Conservation (phyloP, 768 basidiomycete species). For the Boletus sensibilis region DNA sequence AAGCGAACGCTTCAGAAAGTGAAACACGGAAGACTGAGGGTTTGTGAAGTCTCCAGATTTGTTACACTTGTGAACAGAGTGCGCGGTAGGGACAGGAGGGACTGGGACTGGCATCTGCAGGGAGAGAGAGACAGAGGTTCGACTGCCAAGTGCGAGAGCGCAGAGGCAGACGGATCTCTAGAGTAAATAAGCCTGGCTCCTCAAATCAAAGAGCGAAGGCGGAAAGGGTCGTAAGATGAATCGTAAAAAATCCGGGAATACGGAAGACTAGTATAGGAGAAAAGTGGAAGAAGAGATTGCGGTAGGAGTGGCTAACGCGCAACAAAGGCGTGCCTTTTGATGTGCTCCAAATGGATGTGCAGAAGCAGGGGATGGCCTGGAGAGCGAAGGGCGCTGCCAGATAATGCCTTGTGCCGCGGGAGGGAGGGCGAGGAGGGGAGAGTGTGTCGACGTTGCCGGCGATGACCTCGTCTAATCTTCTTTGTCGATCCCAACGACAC, state of each 20-base stretch:
- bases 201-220: constrained; percentile 39
- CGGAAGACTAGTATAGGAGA: constrained; percentile 32
- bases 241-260: constrained; percentile 53
- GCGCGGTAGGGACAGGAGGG: constrained; percentile 57
- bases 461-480: constrained; percentile 32
- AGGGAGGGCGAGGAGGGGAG: background rate
- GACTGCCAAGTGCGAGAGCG: constrained; percentile 45
- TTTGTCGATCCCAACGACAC: constrained; percentile 40
- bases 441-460: constrained; percentile 21
- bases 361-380: constrained; percentile 22
- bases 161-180: constrained; percentile 43
- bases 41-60: constrained; percentile 41
- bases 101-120: constrained; percentile 89
- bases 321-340: constrained; percentile 93
- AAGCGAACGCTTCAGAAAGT: constrained; percentile 54
- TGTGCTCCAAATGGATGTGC: constrained; percentile 35
- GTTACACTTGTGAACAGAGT: constrained; percentile 63
- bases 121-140: constrained; percentile 38
- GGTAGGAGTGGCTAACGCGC: constrained; percentile 71
- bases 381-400: constrained; percentile 14
- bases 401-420: constrained; percentile 22
- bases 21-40: constrained; percentile 45
- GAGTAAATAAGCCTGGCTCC: constrained; percentile 40
- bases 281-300: constrained; percentile 27
- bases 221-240: constrained; percentile 59